Evolutionary conservation across 164 flowering plant genomes (phyloP), one percentile per base, ranked within the genome.

Genomic region (Nymphaea thermarum): DNA sequence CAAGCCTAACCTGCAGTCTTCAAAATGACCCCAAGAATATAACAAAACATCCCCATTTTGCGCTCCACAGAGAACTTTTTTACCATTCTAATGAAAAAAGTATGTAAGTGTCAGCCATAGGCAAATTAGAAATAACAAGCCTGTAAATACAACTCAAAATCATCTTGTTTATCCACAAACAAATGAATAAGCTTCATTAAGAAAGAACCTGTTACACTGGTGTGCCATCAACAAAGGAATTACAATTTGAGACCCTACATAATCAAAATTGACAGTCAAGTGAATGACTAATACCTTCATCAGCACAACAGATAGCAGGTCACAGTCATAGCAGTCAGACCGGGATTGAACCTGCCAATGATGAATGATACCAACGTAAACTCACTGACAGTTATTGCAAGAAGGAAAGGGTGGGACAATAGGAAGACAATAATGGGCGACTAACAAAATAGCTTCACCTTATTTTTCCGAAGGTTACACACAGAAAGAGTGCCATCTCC

Each of bases 401-500:
- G 6, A 62, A 15, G 63, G 36, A 65, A 41, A 45, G 14, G 8
- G 6, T 42, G 14, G 57, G 6, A 5, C 44, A 64, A 12, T 44
- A 47, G 57, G 36, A n/a, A 41, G 4, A 14, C 42, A 5, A 42
- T 65, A 59, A 8, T 6, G 0, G n/a, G 44, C 43, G 36, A 2
- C 8, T 64, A 36, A 42, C 42, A 2, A 65, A 51, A 43, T 17
- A 47, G 65, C 57, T 74, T 67, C 72, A 84, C 99, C 85, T 85
- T 92, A 74, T 85, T 86, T 76, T 83, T 87, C 55, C 94, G 84
- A 42, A 95, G 83, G 79, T 82, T 87, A 82, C 89, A 92, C 68
- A 92, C 96, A 41, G 99, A 92, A 8, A 90, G 78, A 65, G 97
- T 87, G 43, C 99, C 99, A 80, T 95, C 99, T 43, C 98, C 98